phyloP scores from a whole-genome alignment of 139 green algal species.

The Eudorina sp. region DNA sequence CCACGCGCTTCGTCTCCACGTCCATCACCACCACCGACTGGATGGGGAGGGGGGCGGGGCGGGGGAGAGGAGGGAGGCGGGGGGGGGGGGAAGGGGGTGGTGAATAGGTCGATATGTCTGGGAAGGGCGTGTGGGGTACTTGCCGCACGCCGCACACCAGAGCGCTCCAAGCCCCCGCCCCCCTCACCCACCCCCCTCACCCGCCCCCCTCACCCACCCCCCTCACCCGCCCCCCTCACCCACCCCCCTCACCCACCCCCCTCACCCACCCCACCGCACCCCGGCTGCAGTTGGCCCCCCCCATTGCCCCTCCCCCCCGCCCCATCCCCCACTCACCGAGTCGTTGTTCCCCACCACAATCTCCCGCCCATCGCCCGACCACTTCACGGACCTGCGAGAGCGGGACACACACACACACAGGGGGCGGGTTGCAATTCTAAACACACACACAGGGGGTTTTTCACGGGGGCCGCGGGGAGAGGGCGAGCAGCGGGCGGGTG shows the following conservation, averaged over 20 bases:
- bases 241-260: neutral
- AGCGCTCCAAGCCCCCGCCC: neutral
- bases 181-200: neutral
- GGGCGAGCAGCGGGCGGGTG: too few relatives aligned
- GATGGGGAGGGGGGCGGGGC: conserved; percentile 16
- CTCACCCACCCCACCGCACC: neutral
- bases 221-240: neutral
- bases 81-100: neutral
- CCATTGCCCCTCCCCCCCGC: neutral
- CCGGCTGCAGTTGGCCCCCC: too few relatives aligned
- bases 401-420: too few relatives aligned
- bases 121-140: neutral
- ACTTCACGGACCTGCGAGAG: conserved; percentile 50
- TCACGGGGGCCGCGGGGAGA: too few relatives aligned
- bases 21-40: conserved; percentile 86
- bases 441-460: too few relatives aligned
- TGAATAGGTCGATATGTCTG: too few relatives aligned
- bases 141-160: neutral
- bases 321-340: conserved; percentile 21
- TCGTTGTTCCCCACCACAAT: conserved; percentile 66
- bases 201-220: neutral
- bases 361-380: conserved; percentile 61
- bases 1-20: conserved; percentile 65
- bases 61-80: neutral
- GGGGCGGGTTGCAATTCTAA: too few relatives aligned